Conservation (phyloP, 768 basidiomycete species). For the Lentinula sp. region DNA sequence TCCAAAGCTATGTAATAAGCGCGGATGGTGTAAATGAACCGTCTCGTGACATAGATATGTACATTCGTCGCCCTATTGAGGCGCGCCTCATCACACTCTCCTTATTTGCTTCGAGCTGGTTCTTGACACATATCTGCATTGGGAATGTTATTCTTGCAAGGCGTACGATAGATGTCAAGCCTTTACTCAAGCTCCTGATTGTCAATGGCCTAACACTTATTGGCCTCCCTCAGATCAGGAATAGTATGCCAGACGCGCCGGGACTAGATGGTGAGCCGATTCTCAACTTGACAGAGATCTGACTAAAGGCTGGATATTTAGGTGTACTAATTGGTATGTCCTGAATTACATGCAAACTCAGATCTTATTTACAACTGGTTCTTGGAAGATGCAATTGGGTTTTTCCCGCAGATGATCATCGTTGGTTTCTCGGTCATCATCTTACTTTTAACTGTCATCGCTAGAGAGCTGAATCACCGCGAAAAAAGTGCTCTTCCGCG, state of each 20-base stretch:
- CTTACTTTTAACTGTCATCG: constrained; percentile 35
- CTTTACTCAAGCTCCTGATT: constrained; percentile 30
- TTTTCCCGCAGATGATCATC: constrained; percentile 54
- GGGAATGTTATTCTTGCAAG: constrained; percentile 39
- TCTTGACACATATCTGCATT: constrained; percentile 46
- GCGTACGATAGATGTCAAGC: constrained; percentile 20
- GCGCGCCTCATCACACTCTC: constrained; percentile 38
- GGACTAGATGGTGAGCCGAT: constrained; percentile 34
- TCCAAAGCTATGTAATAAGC: constrained; percentile 26
- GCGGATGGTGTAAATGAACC: constrained; percentile 13
- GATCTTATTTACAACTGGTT: neutral
- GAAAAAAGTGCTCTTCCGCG: neutral
- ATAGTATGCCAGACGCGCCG: constrained; percentile 53
- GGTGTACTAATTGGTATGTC: constrained; percentile 42
- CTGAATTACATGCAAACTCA: neutral
- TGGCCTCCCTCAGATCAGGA: constrained; percentile 42
- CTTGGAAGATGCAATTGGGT: constrained; percentile 44
- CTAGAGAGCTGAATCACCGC: constrained; percentile 31
- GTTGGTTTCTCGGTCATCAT: constrained; percentile 31
- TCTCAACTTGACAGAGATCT: neutral
- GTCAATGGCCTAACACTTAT: constrained; percentile 36
- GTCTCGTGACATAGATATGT: constrained; percentile 40
- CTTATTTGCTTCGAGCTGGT: constrained; percentile 44
- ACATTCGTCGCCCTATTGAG: constrained; percentile 36
- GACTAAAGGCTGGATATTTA: constrained; percentile 10